phyloP scores from a whole-genome alignment of 139 green algal species.

The Chloropicon primus region DNA sequence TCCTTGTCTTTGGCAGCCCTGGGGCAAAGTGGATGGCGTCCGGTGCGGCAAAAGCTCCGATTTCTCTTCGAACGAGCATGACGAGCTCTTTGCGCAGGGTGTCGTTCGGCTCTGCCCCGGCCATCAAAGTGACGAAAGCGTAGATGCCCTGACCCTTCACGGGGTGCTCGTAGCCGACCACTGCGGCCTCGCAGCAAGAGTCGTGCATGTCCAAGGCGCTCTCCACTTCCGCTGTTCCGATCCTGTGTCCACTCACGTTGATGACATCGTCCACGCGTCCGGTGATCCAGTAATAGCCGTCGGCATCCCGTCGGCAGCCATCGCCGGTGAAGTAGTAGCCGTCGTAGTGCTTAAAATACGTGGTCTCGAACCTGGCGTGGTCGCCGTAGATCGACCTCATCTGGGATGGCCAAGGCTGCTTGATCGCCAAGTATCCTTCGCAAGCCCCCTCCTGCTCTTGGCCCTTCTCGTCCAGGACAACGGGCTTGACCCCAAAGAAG shows the following conservation, averaged over 20 bases:
- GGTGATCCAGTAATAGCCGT: slow-evolving; percentile 75
- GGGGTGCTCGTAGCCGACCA: slow-evolving; percentile 79
- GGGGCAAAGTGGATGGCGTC: slow-evolving; percentile 83
- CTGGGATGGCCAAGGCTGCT: slow-evolving; percentile 73
- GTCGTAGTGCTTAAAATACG: slow-evolving; percentile 82
- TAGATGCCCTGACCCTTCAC: slow-evolving; percentile 93
- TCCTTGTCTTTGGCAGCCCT: slow-evolving; percentile 28
- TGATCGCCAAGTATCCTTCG: slow-evolving; percentile 39
- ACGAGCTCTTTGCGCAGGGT: slow-evolving; percentile 53
- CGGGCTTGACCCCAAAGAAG: slow-evolving; percentile 90
- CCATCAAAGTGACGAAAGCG: slow-evolving; percentile 80
- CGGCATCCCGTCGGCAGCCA: slow-evolving; percentile 42
- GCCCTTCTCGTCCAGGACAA: slow-evolving; percentile 74
- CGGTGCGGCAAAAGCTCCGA: slow-evolving; percentile 80
- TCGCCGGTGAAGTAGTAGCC: slow-evolving; percentile 90
- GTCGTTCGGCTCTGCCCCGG: slow-evolving; percentile 15
- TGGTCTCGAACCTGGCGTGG: slow-evolving; percentile 80
- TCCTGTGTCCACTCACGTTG: slow-evolving; percentile 80
- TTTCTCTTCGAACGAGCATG: slow-evolving; percentile 30
- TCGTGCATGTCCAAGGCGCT: slow-evolving; percentile 59
- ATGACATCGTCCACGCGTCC: slow-evolving; percentile 91
- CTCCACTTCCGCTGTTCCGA: slow-evolving; percentile 93
- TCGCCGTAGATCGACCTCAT: slow-evolving; percentile 77
- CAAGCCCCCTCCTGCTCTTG: slow-evolving; percentile 32
- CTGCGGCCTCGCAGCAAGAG: slow-evolving; percentile 75